Base-by-base conservation (phyloP, 2,329 filamentous ascomycete genomes). In the Colletotrichum higginsianum region DNA sequence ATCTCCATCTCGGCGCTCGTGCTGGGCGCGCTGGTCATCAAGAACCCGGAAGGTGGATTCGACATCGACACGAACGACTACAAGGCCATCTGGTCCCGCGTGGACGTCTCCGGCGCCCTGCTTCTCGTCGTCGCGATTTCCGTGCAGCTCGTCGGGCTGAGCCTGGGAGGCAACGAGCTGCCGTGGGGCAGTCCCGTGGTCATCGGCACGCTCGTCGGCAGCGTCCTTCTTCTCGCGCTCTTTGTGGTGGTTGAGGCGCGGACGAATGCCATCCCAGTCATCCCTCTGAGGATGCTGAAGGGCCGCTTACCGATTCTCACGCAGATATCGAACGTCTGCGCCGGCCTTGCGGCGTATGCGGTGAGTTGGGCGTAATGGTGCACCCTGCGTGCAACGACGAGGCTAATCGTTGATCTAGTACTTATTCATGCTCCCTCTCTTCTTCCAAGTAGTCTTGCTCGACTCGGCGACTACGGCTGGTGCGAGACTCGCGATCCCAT, bases 351-450 rank as follows among this genome's bases (percentile, higher is more conserved):
- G 11, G 88, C 88, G 1, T 92, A 92, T 77, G 89, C 88, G 18
- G 89, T 91, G 77, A 78, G 88, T 38, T 12, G 35, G 0, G 0
- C 35, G 2, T 12, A 11, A 38, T 12, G 35, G 35, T 11, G 8
- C 35, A 8, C 35, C 35, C 2, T 38, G 2, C 9, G 35, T 1
- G 35, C 35, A 38, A 38, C 3, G 35, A 38, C 8, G 35, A 11
- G 35, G 35, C 35, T 38, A 11, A 38, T 38, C 15, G 23, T 6
- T 15, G 2, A 15, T 13, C 53, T 11, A 88, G 85, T 89, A 93
- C 74, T 83, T 93, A 18, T 93, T 94, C 81, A 91, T 92, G 76
- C 86, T 92, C 0, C 92, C 92, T 0, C 82, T 94, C 6, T 93
- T 92, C 81, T 94, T 93, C 77, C 91, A 93, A 75, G 89, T 89